These are phyloP conservation scores for Lichtheimia ornata DNA, from an alignment of 371 early-diverging fungal genomes.

Conservation along the genomic window DNA sequence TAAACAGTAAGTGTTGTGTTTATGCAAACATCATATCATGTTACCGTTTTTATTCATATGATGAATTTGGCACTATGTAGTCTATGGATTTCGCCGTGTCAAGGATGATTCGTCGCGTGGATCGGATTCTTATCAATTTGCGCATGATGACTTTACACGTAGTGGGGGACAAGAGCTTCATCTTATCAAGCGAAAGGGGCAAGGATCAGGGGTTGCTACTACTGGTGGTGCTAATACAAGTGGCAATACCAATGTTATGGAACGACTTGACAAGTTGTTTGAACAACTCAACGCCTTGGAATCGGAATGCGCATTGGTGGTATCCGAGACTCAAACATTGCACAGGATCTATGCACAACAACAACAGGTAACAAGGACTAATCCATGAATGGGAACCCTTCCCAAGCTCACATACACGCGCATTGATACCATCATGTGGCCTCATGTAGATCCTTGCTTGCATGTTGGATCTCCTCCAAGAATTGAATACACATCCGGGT, in stretches of 20 bases:
- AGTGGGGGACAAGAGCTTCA: not conserved
- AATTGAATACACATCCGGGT: no score
- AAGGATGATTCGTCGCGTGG: not conserved
- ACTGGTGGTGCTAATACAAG: not conserved
- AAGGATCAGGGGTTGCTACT: not conserved
- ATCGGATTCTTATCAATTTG: not conserved
- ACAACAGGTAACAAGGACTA: not conserved
- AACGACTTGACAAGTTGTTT: not conserved
- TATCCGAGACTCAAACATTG: not conserved
- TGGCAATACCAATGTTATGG: not conserved
- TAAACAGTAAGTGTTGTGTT: constrained; percentile 9
- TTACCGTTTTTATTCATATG: not conserved
- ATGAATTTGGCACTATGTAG: not conserved
- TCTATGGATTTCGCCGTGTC: constrained; percentile 12
- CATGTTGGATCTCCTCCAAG: no score
- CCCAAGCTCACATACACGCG: no score
- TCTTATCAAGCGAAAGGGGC: not conserved
- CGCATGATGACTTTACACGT: not conserved
- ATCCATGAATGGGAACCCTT: no score
- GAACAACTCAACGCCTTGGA: not conserved
- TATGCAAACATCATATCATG: not conserved
- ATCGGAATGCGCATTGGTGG: not conserved
- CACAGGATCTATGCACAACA: constrained; percentile 3
- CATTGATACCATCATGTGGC: no score
- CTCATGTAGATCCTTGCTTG: no score